Evolutionary conservation across 257 asterid species (phyloP), one percentile per base, ranked within the genome.

Genomic region (Penstemon davidsonii): DNA sequence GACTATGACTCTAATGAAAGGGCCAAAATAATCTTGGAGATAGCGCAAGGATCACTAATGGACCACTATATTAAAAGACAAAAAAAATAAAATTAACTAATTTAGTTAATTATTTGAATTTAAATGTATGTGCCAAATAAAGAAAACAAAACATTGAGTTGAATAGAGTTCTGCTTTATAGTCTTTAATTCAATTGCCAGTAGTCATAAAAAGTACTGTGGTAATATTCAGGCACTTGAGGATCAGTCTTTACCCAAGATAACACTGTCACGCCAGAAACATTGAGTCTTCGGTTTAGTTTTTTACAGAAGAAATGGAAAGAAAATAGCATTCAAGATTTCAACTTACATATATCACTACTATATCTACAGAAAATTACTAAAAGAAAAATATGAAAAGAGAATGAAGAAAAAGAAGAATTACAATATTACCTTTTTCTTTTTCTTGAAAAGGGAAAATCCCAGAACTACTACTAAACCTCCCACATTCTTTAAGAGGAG

Each of bases 191-290:
- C 66, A 73, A 44, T 42, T 66, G 8, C 67, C 75, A 77, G 49
- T 43, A 46, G 66, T 68, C 71, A 42, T 56, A 40, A 66, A 38
- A 41, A 38, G 54, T 50, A 60, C 53, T 25, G 5, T 11, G 65
- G 57, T 4, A 15, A 41, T 44, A 66, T 55, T 37, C 5, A 33
- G 33, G 78, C 80, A 80, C 77, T 79, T 69, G 76, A 47, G 52
- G 33, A 15, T 13, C 70, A 68, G 56, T 62, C 66, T 79, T 79
- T 75, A 71, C 84, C 77, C 78, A 75, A 72, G 73, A 71, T 65
- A 72, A 42, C 67, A 73, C 78, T 54, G 82, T 76, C 75, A 68
- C 73, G 70, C 69, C 62, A 75, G 76, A 70, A 69, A 71, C 62
- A 66, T 68, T 61, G 59, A 53, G 75, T 64, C 68, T 71, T 76